Evolutionary conservation across 352 stramenopile species (phyloP), one percentile per base, ranked within the genome.

Genomic region (Globisporangium polare): DNA sequence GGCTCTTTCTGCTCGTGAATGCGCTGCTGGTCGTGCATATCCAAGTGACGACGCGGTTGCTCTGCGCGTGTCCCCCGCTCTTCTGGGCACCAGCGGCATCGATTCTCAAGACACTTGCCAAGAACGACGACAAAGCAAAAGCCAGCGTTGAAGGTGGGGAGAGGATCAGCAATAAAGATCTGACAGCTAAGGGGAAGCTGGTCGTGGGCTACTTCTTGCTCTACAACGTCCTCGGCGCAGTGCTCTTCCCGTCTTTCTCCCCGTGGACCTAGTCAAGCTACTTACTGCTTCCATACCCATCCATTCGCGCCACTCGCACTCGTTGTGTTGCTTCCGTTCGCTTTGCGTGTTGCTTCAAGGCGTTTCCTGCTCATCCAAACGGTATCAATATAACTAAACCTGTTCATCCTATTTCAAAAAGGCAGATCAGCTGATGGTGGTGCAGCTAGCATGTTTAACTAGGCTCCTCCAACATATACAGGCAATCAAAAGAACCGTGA

Each of bases 21-120:
- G 85, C 80, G 17, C 58, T 94, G 39, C 67, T 92, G 3, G 72
- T 94, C 6, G 80, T 92, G 22, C 88, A 96, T 60, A 94, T 96
- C 42, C 88, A 95, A 71, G 86, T 95, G 24, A 84, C 81, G 2
- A 96, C 88, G n/a, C 76, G 88, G 24, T 71, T 96, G 24, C 52
- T 96, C 47, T 74, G 72, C 5, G 81, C 86, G 5, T 94, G 82
- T 42, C 88, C 88, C 57, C 72, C 86, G 41, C 61, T 95, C 9
- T 95, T 92, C 63, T 96, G 88, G 88, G 71, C 79, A 10, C 80
- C 85, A 18, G 81, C 78, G 2, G 62, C 71, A 22, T 73, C 62
- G 20, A 45, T 61, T 52, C 45, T 67, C 52, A 22, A 53, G 42
- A 22, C 62, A 20, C 35, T 59, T 52, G 31, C 66, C 52, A 22